Evolutionary conservation across 495 filamentous ascomycete species (phyloP).

Genomic region (Diplogelasinospora grovesii): DNA sequence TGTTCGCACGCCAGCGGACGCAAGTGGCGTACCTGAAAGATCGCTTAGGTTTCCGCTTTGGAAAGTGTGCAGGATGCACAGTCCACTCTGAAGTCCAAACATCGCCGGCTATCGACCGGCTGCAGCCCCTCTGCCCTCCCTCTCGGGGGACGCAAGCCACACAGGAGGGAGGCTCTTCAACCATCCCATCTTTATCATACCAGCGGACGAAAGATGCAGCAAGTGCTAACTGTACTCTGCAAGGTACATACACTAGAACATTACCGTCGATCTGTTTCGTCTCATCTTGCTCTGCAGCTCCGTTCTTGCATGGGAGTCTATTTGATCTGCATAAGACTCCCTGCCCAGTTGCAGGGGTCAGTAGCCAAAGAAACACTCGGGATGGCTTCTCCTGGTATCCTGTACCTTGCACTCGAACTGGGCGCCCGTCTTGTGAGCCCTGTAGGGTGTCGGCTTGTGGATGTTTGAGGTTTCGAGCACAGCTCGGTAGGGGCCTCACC

Average conservation of each 20-base stretch:
- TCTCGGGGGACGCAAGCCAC: conserved; percentile 18
- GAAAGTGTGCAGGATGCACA: conserved; percentile 9
- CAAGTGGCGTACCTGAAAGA: conserved; percentile 28
- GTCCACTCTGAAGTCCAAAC: conserved; percentile 1
- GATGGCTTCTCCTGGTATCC: too few relatives aligned
- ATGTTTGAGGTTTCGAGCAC: conserved; percentile 4
- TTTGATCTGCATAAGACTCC: too few relatives aligned
- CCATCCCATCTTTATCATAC: too few relatives aligned
- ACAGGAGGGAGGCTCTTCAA: conserved; percentile 16
- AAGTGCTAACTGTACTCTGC: too few relatives aligned
- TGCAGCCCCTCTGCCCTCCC: background rate
- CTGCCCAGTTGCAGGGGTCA: too few relatives aligned
- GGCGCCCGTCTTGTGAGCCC: conserved; percentile 1
- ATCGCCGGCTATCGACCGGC: background rate
- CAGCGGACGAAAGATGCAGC: too few relatives aligned
- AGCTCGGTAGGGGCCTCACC: conserved; percentile 13
- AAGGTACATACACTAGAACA: too few relatives aligned
- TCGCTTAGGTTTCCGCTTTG: conserved; percentile 23
- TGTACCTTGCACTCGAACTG: too few relatives aligned
- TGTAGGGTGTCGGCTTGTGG: conserved; percentile 3
- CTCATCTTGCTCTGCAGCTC: too few relatives aligned
- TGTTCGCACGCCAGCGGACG: background rate
- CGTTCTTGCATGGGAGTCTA: too few relatives aligned
- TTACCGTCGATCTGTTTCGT: too few relatives aligned
- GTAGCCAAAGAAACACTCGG: too few relatives aligned